A percentile compares a stretch with the other conserved stretches of the same genome.
phyloP scores from a whole-genome alignment of 345 rosid genomes.

The Mangifera indica region DNA sequence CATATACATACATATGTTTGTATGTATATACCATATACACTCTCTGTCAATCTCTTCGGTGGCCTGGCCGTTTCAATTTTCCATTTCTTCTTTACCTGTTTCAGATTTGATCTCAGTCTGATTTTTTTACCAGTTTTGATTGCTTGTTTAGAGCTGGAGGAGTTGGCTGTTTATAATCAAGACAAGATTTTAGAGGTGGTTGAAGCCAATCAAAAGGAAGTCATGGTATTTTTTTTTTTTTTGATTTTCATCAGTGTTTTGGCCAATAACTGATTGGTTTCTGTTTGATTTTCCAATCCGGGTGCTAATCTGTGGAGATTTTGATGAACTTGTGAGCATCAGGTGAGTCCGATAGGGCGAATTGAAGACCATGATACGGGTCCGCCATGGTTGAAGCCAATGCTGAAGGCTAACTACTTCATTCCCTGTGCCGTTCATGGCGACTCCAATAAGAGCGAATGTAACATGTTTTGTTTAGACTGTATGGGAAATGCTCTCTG shows the following conservation, averaged over 20 bases:
- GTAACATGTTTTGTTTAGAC: conserved; percentile 85
- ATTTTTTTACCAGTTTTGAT: neutral
- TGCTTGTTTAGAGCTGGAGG: conserved; percentile 25
- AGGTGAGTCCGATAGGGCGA: conserved; percentile 51
- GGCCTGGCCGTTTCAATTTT: neutral
- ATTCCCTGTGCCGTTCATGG: conserved; percentile 62
- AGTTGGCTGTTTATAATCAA: conserved; percentile 25
- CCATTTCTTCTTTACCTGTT: neutral
- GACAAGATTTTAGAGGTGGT: conserved; percentile 29
- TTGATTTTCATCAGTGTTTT: no score
- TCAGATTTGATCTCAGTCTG: conserved; percentile 4
- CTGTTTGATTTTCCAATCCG: no score
- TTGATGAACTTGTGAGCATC: neutral
- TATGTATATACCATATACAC: neutral
- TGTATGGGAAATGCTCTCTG: conserved; percentile 67
- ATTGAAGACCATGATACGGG: conserved; percentile 41
- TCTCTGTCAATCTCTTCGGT: neutral
- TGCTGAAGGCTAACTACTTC: conserved; percentile 73
- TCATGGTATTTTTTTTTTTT: conserved; percentile 33
- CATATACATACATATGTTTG: neutral
- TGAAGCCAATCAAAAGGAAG: conserved; percentile 36
- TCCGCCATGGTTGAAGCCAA: conserved; percentile 77
- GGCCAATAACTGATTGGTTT: no score
- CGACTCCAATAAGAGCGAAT: conserved; percentile 69
- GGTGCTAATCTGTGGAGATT: no score